Evolutionary conservation across 2,329 filamentous ascomycete species (phyloP), one percentile per base, ranked within the genome.

Genomic region (Trichoderma arundinaceum): DNA sequence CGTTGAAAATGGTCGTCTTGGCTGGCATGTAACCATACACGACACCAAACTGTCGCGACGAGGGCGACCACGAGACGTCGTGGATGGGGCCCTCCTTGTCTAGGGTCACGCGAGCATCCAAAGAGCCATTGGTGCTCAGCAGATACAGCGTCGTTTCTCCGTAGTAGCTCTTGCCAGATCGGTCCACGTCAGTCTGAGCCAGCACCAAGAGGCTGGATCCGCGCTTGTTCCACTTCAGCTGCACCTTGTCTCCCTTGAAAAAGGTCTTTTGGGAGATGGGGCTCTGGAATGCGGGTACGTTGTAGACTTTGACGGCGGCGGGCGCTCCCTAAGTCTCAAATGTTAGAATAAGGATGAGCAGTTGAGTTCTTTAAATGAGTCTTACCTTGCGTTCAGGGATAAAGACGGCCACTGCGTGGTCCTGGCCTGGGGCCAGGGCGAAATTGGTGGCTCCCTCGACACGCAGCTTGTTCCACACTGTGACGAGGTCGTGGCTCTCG

Each of bases 21-120:
- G 95, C 92, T n/a, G 95, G 95, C 93, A 97, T 98, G 79, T 92
- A 98, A 68, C 95, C 95, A 76, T 99, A 99, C 15, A 97, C 90
- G 38, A 99, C 95, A 75, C 93, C 94, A 74, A 99, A 99, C 79
- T 98, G 94, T 81, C 93, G 96, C 72, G 93, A 96, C 79, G 95
- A 98, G 54, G 95, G 94, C 52, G 93, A 97, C 95, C 95, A 99
- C n/a, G 91, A 88, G 49, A 99, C 94, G 76, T 99, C 95, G 78
- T 98, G 94, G 73, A 98, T 97, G 5, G 95, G 95, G 0, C 95
- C 95, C 77, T 98, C 94, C 82, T 98, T 98, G 79, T 99, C 95
- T 58, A 97, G 84, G 69, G 91, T 87, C 71, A 99, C 90, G 72
- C 95, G 89, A 66, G 94, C 95, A 78, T 99, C 95, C 74, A 98